Conservation (phyloP, 2,329 filamentous ascomycete genomes). For the Pseudogymnoascus sp. region DNA sequence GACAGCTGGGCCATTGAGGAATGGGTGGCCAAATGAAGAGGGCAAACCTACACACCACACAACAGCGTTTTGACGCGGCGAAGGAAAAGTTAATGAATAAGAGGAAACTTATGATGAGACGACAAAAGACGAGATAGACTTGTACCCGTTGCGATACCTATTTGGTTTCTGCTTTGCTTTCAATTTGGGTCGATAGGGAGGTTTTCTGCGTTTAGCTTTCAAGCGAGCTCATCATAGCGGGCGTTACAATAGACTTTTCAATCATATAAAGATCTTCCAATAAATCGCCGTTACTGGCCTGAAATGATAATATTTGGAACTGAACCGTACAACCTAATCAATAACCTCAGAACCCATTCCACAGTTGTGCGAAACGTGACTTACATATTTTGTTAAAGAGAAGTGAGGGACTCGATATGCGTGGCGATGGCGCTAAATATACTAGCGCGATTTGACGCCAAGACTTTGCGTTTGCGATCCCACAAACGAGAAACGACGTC, state of each 20-base stretch:
- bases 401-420: not conserved
- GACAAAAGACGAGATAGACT: constrained; percentile 4
- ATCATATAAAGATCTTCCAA: not conserved
- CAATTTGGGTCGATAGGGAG: not conserved
- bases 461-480: constrained; percentile 9
- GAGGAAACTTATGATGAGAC: not conserved
- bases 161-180: constrained; percentile 6
- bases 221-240: constrained; percentile 4
- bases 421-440: constrained; percentile 2
- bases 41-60: not conserved
- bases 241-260: not conserved
- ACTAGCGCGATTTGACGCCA: constrained; percentile 9
- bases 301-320: not conserved
- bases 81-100: not conserved
- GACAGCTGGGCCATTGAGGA: constrained; percentile 55
- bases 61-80: not conserved
- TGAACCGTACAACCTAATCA: not conserved
- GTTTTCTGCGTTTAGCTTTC: constrained; percentile 4
- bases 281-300: not conserved
- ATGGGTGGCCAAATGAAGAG: constrained; percentile 37
- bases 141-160: not conserved
- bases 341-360: not conserved
- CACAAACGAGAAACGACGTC: constrained; percentile 6
- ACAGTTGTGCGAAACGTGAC: not conserved
- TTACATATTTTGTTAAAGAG: not conserved